These are phyloP conservation scores for Lophium mytilinum DNA, from an alignment of 495 filamentous ascomycete species.

Conservation along the genomic window DNA sequence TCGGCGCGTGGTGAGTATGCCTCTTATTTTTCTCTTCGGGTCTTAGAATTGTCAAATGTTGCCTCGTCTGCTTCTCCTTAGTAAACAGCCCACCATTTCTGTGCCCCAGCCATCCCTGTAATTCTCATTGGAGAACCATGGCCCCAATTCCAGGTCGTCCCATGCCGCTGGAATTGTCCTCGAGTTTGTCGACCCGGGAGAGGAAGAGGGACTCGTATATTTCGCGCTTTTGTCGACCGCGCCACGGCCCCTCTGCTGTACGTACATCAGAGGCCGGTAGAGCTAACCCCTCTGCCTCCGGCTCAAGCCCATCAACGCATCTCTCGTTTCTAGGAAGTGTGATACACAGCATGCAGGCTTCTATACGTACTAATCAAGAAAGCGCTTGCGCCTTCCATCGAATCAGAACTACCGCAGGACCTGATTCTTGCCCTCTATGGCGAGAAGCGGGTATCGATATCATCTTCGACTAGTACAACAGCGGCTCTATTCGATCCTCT, in stretches of 20 bases:
- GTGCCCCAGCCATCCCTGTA: no score
- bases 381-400: not conserved
- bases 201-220: not conserved
- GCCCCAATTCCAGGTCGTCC: no score
- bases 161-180: no score
- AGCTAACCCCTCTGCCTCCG: not conserved
- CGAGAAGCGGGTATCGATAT: not conserved
- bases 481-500: constrained; percentile 31
- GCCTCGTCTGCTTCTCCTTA: no score
- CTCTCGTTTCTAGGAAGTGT: not conserved
- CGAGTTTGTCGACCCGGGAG: no score
- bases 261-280: not conserved
- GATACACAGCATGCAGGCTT: not conserved
- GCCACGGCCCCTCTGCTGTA: not conserved
- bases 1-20: no score
- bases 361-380: not conserved
- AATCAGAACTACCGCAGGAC: not conserved
- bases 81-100: no score
- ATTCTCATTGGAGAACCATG: no score
- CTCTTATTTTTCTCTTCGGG: no score
- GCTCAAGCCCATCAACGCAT: not conserved
- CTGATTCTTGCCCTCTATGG: not conserved
- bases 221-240: not conserved
- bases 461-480: constrained; percentile 4
- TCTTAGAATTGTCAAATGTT: no score